phyloP scores from a whole-genome alignment of 495 filamentous ascomycete genomes.

The Jackrogersella minutella region DNA sequence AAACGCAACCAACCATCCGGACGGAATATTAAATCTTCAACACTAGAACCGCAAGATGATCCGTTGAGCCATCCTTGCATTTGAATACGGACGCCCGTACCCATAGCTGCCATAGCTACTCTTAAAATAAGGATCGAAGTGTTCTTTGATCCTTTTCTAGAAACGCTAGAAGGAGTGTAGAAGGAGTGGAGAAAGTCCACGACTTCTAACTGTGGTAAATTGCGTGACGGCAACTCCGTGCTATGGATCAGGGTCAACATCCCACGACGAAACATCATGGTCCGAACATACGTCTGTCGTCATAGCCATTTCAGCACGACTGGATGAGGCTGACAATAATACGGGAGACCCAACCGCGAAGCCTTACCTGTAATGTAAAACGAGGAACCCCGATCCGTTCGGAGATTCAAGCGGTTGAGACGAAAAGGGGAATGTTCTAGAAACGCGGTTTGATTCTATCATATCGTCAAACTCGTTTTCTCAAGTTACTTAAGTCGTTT shows the following conservation, averaged over 20 bases:
- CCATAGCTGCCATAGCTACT: slow-evolving; percentile 32
- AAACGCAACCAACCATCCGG: background rate
- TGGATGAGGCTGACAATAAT: background rate
- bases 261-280: background rate
- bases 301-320: background rate
- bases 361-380: background rate
- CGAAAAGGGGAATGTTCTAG: background rate
- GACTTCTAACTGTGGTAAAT: slow-evolving; percentile 21
- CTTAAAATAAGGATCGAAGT: slow-evolving; percentile 19
- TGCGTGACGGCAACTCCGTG: slow-evolving; percentile 29
- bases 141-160: slow-evolving; percentile 31
- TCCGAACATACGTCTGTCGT: background rate
- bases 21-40: slow-evolving; percentile 14
- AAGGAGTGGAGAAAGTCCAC: background rate
- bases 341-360: background rate
- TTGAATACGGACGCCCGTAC: slow-evolving; percentile 7
- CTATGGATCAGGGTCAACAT: background rate
- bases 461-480: background rate
- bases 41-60: slow-evolving; percentile 19
- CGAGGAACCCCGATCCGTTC: background rate
- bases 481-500: background rate
- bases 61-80: slow-evolving; percentile 20
- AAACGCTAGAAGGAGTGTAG: slow-evolving; percentile 38
- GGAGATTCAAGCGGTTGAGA: background rate
- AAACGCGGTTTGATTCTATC: background rate